Evolutionary conservation across 2,329 filamentous ascomycete species (phyloP).

Genomic region (Huntiella moniliformis): DNA sequence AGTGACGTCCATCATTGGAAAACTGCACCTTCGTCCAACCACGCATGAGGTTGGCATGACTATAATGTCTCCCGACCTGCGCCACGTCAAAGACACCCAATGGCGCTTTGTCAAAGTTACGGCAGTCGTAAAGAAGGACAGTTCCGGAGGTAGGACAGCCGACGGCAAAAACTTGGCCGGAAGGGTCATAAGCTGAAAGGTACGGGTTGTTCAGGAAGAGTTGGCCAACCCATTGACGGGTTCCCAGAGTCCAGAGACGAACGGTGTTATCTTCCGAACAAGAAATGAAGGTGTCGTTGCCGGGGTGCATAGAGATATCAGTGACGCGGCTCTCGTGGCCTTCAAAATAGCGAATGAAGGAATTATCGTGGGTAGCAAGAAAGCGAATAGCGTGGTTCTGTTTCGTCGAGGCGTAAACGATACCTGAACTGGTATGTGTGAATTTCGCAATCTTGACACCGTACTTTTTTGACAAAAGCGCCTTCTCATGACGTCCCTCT

Average conservation of each 20-base stretch:
- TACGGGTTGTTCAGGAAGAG: conserved; percentile 65
- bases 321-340: conserved; percentile 79
- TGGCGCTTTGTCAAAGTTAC: conserved; percentile 82
- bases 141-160: conserved; percentile 63
- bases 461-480: conserved; percentile 87
- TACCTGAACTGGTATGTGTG: conserved; percentile 75
- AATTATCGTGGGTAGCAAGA: conserved; percentile 85
- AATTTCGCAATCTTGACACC: conserved; percentile 87
- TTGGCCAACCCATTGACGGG: conserved; percentile 60
- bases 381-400: conserved; percentile 77
- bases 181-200: conserved; percentile 79
- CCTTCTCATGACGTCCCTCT: conserved; percentile 77
- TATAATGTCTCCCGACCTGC: conserved; percentile 29
- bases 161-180: conserved; percentile 77
- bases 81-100: conserved; percentile 72
- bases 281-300: conserved; percentile 78
- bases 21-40: conserved; percentile 90
- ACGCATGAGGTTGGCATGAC: conserved; percentile 38
- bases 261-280: conserved; percentile 83
- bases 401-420: conserved; percentile 92
- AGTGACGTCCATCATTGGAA: conserved; percentile 79
- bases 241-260: conserved; percentile 72
- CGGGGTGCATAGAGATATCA: conserved; percentile 64
- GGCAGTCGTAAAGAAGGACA: conserved; percentile 77
- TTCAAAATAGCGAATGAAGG: conserved; percentile 88